Evolutionary conservation across 176 grass and related monocot species (phyloP).

Genomic region (Canna indica): DNA sequence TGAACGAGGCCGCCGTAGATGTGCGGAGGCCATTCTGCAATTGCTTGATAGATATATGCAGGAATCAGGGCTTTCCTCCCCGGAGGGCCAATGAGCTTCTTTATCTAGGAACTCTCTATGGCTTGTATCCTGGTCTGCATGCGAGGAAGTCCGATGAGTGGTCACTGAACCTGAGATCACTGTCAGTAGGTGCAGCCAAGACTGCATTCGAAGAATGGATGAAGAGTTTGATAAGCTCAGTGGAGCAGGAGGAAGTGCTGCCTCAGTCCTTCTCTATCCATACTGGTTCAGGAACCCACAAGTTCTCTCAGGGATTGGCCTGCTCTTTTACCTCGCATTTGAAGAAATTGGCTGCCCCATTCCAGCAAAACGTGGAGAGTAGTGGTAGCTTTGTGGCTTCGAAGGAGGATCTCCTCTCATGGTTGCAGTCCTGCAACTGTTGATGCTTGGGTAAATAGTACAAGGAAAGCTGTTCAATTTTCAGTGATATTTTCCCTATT

Average conservation of each 20-base stretch:
- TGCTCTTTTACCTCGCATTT: slow-evolving; percentile 30
- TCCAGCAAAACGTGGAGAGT: slow-evolving; percentile 34
- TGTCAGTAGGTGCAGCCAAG: slow-evolving; percentile 68
- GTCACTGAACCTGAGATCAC: slow-evolving; percentile 53
- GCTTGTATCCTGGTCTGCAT: slow-evolving; percentile 56
- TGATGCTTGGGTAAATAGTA: background rate
- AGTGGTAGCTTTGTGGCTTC: slow-evolving; percentile 53
- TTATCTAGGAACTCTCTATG: slow-evolving; percentile 41
- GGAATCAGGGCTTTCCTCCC: slow-evolving; percentile 37
- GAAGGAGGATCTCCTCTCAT: slow-evolving; percentile 49
- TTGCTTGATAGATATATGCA: slow-evolving; percentile 85
- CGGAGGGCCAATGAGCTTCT: slow-evolving; percentile 48
- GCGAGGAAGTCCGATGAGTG: slow-evolving; percentile 43
- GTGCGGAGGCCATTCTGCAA: slow-evolving; percentile 84
- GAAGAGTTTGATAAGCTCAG: slow-evolving; percentile 22
- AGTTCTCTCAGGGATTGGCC: slow-evolving; percentile 55
- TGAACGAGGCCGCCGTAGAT: slow-evolving; percentile 31
- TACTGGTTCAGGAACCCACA: slow-evolving; percentile 68
- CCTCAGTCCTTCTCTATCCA: slow-evolving; percentile 49
- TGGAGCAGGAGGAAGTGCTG: slow-evolving; percentile 23
- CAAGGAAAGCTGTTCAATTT: background rate
- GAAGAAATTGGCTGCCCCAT: slow-evolving; percentile 34
- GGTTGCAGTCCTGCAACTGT: slow-evolving; percentile 35
- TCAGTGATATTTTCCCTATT: background rate
- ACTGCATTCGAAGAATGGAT: slow-evolving; percentile 79